phyloP scores from a whole-genome alignment of 2,329 filamentous ascomycete genomes.

The Neonectria coccinea region DNA sequence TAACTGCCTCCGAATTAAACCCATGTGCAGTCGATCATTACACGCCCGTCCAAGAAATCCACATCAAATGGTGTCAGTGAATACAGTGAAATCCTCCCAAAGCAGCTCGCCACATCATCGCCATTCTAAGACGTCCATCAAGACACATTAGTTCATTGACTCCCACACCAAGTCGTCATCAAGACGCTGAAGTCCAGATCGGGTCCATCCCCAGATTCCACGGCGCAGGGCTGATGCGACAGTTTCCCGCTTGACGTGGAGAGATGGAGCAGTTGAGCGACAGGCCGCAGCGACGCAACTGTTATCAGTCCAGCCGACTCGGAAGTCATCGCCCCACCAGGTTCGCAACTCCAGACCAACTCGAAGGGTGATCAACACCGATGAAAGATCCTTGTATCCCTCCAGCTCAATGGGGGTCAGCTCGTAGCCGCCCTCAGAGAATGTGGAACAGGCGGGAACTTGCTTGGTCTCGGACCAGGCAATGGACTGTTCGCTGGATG shows the following conservation, averaged over 20 bases:
- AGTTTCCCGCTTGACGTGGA: conserved; percentile 49
- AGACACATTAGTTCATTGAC: conserved; percentile 44
- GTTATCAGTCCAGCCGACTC: conserved; percentile 57
- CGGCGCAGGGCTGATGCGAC: conserved; percentile 47
- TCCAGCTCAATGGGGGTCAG: conserved; percentile 52
- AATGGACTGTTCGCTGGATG: conserved; percentile 51
- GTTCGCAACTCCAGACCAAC: conserved; percentile 53
- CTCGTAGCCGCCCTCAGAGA: conserved; percentile 49
- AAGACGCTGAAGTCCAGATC: conserved; percentile 48
- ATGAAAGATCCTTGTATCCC: conserved; percentile 55
- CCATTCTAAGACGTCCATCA: conserved; percentile 22
- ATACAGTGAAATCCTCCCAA: conserved; percentile 45
- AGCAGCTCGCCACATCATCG: conserved; percentile 43
- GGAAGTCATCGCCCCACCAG: conserved; percentile 58
- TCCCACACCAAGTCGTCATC: conserved; percentile 49
- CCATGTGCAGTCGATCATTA: conserved; percentile 47
- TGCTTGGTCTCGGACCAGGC: conserved; percentile 56
- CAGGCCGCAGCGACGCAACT: conserved; percentile 54
- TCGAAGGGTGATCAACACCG: conserved; percentile 53
- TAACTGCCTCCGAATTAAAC: conserved; percentile 48
- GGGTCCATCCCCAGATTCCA: conserved; percentile 52
- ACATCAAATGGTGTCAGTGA: conserved; percentile 49
- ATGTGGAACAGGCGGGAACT: conserved; percentile 53
- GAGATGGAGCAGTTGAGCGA: conserved; percentile 44
- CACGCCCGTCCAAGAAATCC: conserved; percentile 52